A percentile compares a stretch with the other conserved stretches of the same genome.
phyloP scores from a whole-genome alignment of 2,329 filamentous ascomycete genomes.

The Achaetomium macrosporum region DNA sequence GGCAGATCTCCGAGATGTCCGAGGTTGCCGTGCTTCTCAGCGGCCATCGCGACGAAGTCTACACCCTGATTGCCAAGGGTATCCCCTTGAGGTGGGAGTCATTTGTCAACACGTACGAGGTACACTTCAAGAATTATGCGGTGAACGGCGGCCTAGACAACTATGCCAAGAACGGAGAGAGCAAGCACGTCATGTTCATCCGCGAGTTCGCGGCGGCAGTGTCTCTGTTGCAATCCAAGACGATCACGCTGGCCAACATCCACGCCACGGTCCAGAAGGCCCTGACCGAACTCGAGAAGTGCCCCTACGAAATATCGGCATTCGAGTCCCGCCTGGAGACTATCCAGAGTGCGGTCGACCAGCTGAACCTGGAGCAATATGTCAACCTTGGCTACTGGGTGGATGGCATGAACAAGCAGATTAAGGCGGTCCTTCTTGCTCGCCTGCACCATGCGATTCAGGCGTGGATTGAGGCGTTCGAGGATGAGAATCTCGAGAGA shows the following conservation, averaged over 20 bases:
- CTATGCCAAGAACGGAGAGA: slow-evolving; percentile 61
- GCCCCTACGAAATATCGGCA: slow-evolving; percentile 71
- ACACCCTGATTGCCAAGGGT: slow-evolving; percentile 76
- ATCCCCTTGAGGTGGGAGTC: slow-evolving; percentile 94
- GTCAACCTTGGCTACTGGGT: slow-evolving; percentile 92
- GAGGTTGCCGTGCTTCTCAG: slow-evolving; percentile 83
- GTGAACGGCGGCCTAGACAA: slow-evolving; percentile 56
- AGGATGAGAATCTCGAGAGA: slow-evolving; percentile 47
- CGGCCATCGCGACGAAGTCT: slow-evolving; percentile 87
- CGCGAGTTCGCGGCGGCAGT: slow-evolving; percentile 86
- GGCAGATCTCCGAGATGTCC: slow-evolving; percentile 77
- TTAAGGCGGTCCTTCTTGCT: slow-evolving; percentile 72
- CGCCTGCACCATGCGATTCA: slow-evolving; percentile 79
- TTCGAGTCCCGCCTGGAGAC: slow-evolving; percentile 77
- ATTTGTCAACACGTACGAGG: slow-evolving; percentile 93
- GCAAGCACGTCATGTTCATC: slow-evolving; percentile 94
- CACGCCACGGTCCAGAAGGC: slow-evolving; percentile 78
- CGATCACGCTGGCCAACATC: slow-evolving; percentile 69
- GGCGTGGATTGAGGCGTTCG: slow-evolving; percentile 82
- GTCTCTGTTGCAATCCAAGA: slow-evolving; percentile 83
- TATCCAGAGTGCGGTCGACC: slow-evolving; percentile 89
- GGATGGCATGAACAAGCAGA: slow-evolving; percentile 73
- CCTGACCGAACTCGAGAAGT: slow-evolving; percentile 74
- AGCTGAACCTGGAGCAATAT: slow-evolving; percentile 93
- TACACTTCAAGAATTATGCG: slow-evolving; percentile 67